A percentile compares a stretch with the other conserved stretches of the same genome.
phyloP scores from a whole-genome alignment of 2,329 filamentous ascomycete species.

The Colletotrichum paranaense region DNA sequence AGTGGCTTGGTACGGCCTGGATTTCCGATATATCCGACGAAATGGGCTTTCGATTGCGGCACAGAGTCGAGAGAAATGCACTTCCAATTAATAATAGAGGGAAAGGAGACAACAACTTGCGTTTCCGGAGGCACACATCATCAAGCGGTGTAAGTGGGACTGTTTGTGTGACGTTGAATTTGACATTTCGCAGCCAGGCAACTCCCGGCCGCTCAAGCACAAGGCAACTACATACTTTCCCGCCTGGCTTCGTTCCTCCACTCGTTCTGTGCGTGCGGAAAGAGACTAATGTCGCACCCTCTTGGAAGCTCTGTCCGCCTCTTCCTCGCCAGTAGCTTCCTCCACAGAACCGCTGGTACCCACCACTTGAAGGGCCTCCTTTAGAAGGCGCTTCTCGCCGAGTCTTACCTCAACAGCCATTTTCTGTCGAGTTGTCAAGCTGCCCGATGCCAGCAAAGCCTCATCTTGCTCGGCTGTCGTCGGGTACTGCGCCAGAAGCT shows the following conservation, averaged over 20 bases:
- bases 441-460: slow-evolving; percentile 45
- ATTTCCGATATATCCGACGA: background rate
- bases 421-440: slow-evolving; percentile 50
- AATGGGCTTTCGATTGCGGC: background rate
- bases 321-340: slow-evolving; percentile 35
- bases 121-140: background rate
- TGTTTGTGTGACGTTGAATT: slow-evolving; percentile 19
- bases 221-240: background rate
- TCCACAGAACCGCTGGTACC: slow-evolving; percentile 40
- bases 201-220: background rate
- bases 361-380: slow-evolving; percentile 54
- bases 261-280: background rate
- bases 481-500: slow-evolving; percentile 53
- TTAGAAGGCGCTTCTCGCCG: slow-evolving; percentile 77
- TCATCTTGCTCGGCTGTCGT: slow-evolving; percentile 56
- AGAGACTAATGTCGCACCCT: slow-evolving; percentile 37
- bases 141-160: background rate
- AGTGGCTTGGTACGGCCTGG: background rate
- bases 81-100: background rate
- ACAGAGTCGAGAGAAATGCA: background rate
- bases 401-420: slow-evolving; percentile 77
- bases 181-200: slow-evolving; percentile 8
- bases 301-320: slow-evolving; percentile 45
- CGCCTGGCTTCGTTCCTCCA: too few species aligned
- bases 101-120: background rate